These are phyloP conservation scores for Porogramme epimiltina DNA, from an alignment of 1,284 basidiomycete species.

Conservation along the genomic window DNA sequence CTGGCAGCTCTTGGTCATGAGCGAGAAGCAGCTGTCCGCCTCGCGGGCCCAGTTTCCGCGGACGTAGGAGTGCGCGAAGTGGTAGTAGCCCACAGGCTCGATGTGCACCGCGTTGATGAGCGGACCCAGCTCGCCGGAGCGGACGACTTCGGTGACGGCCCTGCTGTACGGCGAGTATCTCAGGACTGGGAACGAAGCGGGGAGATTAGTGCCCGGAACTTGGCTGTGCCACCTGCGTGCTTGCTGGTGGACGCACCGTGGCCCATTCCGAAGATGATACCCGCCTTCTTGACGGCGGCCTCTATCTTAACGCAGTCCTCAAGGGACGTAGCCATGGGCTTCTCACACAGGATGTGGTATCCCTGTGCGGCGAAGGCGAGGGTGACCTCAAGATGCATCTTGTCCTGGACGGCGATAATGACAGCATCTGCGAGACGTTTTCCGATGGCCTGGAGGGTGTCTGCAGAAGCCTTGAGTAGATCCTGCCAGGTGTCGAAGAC, in stretches of 20 bases:
- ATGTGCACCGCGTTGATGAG: conserved; percentile 80
- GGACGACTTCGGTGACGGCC: conserved; percentile 70
- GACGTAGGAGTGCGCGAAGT: conserved; percentile 87
- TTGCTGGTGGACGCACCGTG: conserved; percentile 53
- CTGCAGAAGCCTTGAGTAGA: conserved; percentile 65
- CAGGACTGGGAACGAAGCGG: conserved; percentile 60
- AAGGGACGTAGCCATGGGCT: conserved; percentile 82
- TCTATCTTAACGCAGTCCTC: conserved; percentile 79
- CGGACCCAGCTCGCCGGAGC: conserved; percentile 70
- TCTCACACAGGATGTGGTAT: conserved; percentile 88
- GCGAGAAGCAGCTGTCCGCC: conserved; percentile 69
- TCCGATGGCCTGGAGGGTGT: conserved; percentile 60
- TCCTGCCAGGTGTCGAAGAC: conserved; percentile 77
- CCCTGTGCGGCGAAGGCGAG: conserved; percentile 76
- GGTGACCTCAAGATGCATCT: conserved; percentile 74
- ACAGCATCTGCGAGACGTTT: conserved; percentile 80
- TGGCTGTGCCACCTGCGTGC: no score
- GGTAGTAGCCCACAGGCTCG: conserved; percentile 78
- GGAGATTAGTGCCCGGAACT: no score
- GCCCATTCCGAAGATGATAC: conserved; percentile 81
- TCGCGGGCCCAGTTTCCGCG: conserved; percentile 82
- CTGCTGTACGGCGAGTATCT: conserved; percentile 83
- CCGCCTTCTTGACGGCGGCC: conserved; percentile 63
- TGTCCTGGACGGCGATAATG: conserved; percentile 76
- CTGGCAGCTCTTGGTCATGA: conserved; percentile 92